Conservation (phyloP, 257 asterid species). For the Linaria vulgaris region DNA sequence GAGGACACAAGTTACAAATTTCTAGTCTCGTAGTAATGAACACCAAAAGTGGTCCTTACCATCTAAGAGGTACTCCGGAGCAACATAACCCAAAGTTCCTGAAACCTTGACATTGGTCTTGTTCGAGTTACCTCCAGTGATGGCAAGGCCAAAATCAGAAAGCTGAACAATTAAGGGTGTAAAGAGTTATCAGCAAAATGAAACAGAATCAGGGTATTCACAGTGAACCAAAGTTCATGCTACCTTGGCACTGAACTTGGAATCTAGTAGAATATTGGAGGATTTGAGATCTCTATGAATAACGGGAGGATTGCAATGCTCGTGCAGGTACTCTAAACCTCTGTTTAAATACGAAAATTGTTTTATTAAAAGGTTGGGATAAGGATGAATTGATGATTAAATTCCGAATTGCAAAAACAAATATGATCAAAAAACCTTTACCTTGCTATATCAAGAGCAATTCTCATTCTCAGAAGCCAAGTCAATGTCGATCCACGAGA, state of each 20-base stretch:
- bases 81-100: slow-evolving; percentile 87
- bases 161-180: slow-evolving; percentile 51
- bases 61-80: slow-evolving; percentile 84
- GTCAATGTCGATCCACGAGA: slow-evolving; percentile 61
- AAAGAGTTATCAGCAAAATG: slow-evolving; percentile 18
- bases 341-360: slow-evolving; percentile 36
- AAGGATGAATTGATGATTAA: background rate
- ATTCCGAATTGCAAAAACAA: background rate
- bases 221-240: background rate
- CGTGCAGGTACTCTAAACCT: slow-evolving; percentile 89
- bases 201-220: background rate
- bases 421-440: slow-evolving; percentile 23
- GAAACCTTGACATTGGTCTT: slow-evolving; percentile 68
- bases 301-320: slow-evolving; percentile 78
- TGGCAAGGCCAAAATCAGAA: slow-evolving; percentile 89
- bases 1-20: too few species aligned
- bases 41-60: slow-evolving; percentile 37
- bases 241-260: slow-evolving; percentile 86
- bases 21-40: too few species aligned
- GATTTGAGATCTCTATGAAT: slow-evolving; percentile 93
- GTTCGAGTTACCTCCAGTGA: slow-evolving; percentile 57
- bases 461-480: slow-evolving; percentile 92
- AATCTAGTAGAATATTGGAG: slow-evolving; percentile 81
- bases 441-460: slow-evolving; percentile 95
- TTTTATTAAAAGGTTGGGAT: background rate